phyloP scores from a whole-genome alignment of 345 rosid genomes.

The Durio zibethinus region DNA sequence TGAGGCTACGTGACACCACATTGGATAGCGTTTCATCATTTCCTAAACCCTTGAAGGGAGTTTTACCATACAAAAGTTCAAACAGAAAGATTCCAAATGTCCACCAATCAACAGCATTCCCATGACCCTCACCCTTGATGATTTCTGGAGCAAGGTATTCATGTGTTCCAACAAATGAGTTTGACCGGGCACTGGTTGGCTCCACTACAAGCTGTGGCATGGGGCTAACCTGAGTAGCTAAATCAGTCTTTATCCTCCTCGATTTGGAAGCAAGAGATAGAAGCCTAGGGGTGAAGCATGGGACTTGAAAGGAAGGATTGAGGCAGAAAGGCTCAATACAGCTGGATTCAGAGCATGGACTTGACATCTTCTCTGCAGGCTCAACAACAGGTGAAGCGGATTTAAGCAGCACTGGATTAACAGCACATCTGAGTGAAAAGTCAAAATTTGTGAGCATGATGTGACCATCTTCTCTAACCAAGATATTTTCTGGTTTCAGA shows the following conservation, averaged over 20 bases:
- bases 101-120: constrained; percentile 88
- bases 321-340: constrained; percentile 81
- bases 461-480: constrained; percentile 82
- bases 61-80: constrained; percentile 65
- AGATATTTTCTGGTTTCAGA: constrained; percentile 73
- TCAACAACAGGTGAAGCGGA: constrained; percentile 42
- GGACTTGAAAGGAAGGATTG: constrained; percentile 70
- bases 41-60: constrained; percentile 67
- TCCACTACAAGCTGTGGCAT: constrained; percentile 76
- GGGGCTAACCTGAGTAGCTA: constrained; percentile 55
- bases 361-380: constrained; percentile 48
- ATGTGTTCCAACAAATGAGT: constrained; percentile 78
- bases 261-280: constrained; percentile 53
- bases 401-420: constrained; percentile 43
- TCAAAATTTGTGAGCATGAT: constrained; percentile 86
- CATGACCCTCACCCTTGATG: constrained; percentile 77
- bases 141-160: constrained; percentile 85
- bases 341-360: constrained; percentile 65
- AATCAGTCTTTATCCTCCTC: constrained; percentile 56
- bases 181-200: constrained; percentile 73
- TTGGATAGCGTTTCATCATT: constrained; percentile 68
- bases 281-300: constrained; percentile 77
- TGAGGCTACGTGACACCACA: constrained; percentile 57
- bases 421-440: constrained; percentile 63
- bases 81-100: constrained; percentile 71